Conservation (phyloP, 1,139 yeast genomes). For the Pneumocystis jirovecii region DNA sequence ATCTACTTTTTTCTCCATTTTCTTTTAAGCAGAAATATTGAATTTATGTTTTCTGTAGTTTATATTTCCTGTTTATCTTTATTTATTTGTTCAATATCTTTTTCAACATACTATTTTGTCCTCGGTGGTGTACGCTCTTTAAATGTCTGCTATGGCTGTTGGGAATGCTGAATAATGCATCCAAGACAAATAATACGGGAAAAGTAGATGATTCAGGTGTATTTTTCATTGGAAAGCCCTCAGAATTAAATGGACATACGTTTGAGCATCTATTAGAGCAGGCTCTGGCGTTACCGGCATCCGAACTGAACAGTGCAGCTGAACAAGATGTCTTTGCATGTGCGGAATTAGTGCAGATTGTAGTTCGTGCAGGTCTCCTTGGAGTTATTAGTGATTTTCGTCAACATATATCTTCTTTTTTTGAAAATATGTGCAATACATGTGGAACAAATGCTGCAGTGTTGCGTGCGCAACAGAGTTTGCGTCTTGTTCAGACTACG, state of each 20-base stretch:
- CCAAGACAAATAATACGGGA: background rate
- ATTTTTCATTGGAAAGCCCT: background rate
- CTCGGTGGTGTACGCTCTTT: too few relatives aligned
- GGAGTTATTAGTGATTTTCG: background rate
- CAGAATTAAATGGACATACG: background rate
- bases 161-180: background rate
- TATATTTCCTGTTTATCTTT: too few relatives aligned
- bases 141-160: too few relatives aligned
- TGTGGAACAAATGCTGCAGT: background rate
- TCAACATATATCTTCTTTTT: background rate
- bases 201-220: background rate
- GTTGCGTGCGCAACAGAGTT: background rate
- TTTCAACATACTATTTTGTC: too few relatives aligned
- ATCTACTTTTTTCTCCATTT: too few relatives aligned
- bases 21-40: too few relatives aligned
- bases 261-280: background rate
- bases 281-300: background rate
- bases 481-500: background rate
- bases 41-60: too few relatives aligned
- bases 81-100: too few relatives aligned
- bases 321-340: background rate
- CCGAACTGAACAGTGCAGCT: background rate
- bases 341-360: background rate
- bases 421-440: background rate
- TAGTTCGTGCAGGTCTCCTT: background rate